Percentiles rank a stretch among this genome's conserved stretches.
These are phyloP conservation scores for Lactarius indigo DNA, from an alignment of 768 basidiomycete genomes.

Conservation along the genomic window DNA sequence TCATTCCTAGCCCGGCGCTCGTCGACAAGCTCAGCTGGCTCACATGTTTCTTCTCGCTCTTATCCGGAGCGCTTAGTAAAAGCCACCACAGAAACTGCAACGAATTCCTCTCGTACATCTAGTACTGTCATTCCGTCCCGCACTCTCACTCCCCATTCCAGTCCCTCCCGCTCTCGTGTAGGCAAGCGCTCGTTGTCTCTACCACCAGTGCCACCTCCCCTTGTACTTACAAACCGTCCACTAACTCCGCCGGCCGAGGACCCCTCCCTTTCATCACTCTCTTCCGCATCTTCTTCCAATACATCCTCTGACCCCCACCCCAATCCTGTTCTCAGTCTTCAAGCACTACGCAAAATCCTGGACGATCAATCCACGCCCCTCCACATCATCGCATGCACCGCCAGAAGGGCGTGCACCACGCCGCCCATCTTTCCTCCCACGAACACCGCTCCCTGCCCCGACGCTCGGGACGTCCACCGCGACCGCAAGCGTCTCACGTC, in stretches of 20 bases:
- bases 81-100: not conserved
- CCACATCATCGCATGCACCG: slow-evolving; percentile 26
- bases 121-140: slow-evolving; percentile 5
- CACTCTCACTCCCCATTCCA: slow-evolving; percentile 4
- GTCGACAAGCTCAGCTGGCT: slow-evolving; percentile 21
- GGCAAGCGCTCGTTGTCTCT: slow-evolving; percentile 22
- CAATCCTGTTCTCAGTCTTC: slow-evolving; percentile 59
- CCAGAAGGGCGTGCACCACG: slow-evolving; percentile 36
- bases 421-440: slow-evolving; percentile 37
- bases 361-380: slow-evolving; percentile 45
- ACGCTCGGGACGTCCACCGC: slow-evolving; percentile 64
- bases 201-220: slow-evolving; percentile 23
- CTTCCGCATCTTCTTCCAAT: slow-evolving; percentile 42
- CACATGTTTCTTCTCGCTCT: slow-evolving; percentile 5
- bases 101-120: slow-evolving; percentile 6
- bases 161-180: slow-evolving; percentile 23
- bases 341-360: slow-evolving; percentile 67
- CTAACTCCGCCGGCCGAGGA: slow-evolving; percentile 62
- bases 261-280: slow-evolving; percentile 34
- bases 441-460: slow-evolving; percentile 49
- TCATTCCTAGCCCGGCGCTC: slow-evolving; percentile 40
- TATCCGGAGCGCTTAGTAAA: slow-evolving; percentile 2
- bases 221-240: slow-evolving; percentile 35
- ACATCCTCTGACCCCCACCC: slow-evolving; percentile 53
- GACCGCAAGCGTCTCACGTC: slow-evolving; percentile 74